These are phyloP conservation scores for Amorphotheca resinae DNA, from an alignment of 495 filamentous ascomycete species.

Conservation along the genomic window DNA sequence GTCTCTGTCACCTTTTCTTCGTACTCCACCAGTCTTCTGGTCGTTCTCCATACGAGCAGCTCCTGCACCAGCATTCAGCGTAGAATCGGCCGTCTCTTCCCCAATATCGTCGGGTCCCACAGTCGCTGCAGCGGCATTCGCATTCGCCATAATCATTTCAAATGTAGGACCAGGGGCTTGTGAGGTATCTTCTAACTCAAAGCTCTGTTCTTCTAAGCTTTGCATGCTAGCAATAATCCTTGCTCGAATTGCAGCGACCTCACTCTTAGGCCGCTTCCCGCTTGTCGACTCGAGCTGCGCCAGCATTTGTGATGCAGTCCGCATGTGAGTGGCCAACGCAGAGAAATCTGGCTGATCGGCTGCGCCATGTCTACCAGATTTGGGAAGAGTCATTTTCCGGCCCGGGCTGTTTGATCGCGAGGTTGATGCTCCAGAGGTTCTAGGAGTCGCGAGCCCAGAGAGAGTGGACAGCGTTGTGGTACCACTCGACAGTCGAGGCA, in stretches of 20 bases:
- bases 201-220: conserved; percentile 67
- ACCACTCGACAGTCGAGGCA: conserved; percentile 43
- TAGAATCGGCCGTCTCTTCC: conserved; percentile 17
- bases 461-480: conserved; percentile 35
- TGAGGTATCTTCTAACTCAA: conserved; percentile 43
- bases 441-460: conserved; percentile 40
- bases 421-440: conserved; percentile 31
- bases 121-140: conserved; percentile 26
- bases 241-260: conserved; percentile 62
- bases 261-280: conserved; percentile 54
- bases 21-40: conserved; percentile 62
- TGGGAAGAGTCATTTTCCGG: conserved; percentile 37
- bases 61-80: conserved; percentile 47
- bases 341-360: conserved; percentile 56
- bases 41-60: conserved; percentile 73
- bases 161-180: conserved; percentile 56
- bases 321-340: conserved; percentile 66
- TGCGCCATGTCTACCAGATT: conserved; percentile 25
- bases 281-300: conserved; percentile 62
- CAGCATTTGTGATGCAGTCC: conserved; percentile 66
- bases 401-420: conserved; percentile 50
- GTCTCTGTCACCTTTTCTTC: conserved; percentile 62
- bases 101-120: conserved; percentile 32
- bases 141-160: conserved; percentile 44
- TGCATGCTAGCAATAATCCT: conserved; percentile 79